Conservation (phyloP, 495 filamentous ascomycete genomes). For the Daldinia grandis region DNA sequence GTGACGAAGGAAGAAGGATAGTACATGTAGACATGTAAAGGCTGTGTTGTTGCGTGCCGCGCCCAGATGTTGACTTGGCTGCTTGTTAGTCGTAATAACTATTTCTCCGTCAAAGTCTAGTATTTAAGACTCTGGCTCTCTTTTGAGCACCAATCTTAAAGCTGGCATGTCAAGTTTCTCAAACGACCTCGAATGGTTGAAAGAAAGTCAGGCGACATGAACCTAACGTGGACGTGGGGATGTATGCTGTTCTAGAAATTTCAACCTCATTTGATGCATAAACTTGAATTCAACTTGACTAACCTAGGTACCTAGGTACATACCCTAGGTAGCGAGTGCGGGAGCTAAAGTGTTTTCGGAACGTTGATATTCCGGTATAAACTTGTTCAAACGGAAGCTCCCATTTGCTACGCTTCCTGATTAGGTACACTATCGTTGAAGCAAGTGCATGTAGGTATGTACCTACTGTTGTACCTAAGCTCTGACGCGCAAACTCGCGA, state of each 20-base stretch:
- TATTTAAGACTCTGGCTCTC: not conserved
- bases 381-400: not conserved
- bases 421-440: conserved; percentile 5
- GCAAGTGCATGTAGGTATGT: conserved; percentile 9
- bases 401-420: conserved; percentile 1
- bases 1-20: not conserved
- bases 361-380: not conserved
- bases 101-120: not conserved
- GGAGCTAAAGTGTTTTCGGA: not conserved
- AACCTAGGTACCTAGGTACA: not conserved
- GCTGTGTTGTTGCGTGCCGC: not conserved
- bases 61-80: not conserved
- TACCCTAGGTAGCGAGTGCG: no score
- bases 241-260: not conserved
- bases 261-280: conserved; percentile 1
- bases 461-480: conserved; percentile 23
- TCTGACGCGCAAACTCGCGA: conserved; percentile 45
- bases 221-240: conserved; percentile 20
- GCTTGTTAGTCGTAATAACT: conserved; percentile 4
- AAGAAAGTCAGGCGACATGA: conserved; percentile 1
- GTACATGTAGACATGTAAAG: no score
- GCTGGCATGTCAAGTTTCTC: conserved; percentile 2
- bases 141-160: not conserved
- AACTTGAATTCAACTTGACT: not conserved
- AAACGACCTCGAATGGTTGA: not conserved